phyloP scores from a whole-genome alignment of 306 rosid species.

The Vigna hirtella region DNA sequence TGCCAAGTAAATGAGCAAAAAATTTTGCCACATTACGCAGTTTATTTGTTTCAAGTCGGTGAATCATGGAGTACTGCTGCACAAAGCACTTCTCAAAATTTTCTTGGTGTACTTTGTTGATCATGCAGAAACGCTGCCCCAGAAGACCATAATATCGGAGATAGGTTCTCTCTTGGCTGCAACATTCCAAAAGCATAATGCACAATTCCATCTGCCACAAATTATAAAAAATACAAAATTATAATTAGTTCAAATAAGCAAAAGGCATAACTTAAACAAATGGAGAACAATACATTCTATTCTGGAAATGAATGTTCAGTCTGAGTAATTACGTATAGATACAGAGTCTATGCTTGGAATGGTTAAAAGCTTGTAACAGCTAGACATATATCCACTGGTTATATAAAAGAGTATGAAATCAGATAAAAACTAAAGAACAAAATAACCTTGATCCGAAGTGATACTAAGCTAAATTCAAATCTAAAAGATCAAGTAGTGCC shows the following conservation, averaged over 20 bases:
- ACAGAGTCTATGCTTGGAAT: background rate
- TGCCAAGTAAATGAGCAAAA: constrained; percentile 92
- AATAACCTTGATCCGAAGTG: background rate
- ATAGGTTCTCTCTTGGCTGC: constrained; percentile 93
- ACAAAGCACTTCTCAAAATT: constrained; percentile 93
- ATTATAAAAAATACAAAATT: constrained; percentile 35
- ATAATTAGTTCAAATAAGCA: background rate
- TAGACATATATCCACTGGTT: background rate
- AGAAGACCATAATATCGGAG: constrained; percentile 89
- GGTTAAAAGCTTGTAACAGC: background rate
- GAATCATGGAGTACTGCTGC: constrained; percentile 92
- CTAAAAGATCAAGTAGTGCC: background rate
- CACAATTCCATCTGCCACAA: constrained; percentile 77
- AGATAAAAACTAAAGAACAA: constrained; percentile 13
- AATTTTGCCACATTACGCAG: constrained; percentile 82
- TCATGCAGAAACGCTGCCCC: constrained; percentile 89
- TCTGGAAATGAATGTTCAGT: constrained; percentile 19
- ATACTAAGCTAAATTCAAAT: background rate
- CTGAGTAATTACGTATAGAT: background rate
- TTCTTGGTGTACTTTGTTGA: constrained; percentile 87
- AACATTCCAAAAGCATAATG: constrained; percentile 86
- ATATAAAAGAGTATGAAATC: background rate
- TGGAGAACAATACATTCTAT: background rate
- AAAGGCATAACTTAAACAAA: background rate
- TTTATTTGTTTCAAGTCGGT: constrained; percentile 85